Conservation (phyloP, 2,329 filamentous ascomycete species). For the Bipolaris oryzae region DNA sequence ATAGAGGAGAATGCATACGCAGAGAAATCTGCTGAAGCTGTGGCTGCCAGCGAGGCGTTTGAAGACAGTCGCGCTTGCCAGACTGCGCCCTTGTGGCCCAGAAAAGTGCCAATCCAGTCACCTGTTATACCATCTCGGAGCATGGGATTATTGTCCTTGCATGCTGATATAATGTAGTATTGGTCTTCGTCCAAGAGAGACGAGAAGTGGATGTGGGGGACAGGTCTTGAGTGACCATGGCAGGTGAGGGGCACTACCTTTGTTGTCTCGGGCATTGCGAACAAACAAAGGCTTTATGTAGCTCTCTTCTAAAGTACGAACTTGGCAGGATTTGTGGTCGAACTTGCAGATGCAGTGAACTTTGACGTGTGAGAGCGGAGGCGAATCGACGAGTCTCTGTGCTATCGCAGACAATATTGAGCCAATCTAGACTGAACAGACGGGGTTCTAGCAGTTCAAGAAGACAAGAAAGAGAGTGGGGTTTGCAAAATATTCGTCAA, state of each 20-base stretch:
- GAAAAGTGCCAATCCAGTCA: conserved; percentile 82
- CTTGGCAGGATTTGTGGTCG: not conserved
- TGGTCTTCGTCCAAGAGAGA: conserved; percentile 79
- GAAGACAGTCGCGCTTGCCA: conserved; percentile 93
- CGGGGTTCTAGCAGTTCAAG: not conserved
- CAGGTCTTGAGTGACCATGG: conserved; percentile 90
- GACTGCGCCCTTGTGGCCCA: conserved; percentile 97
- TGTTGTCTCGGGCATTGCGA: conserved; percentile 49
- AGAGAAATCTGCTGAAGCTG: conserved; percentile 94
- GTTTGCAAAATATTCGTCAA: conserved; percentile 33
- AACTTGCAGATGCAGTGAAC: conserved; percentile 20
- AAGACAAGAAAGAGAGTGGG: conserved; percentile 23
- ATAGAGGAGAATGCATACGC: conserved; percentile 63
- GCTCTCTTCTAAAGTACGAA: not conserved
- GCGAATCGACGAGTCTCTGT: conserved; percentile 8
- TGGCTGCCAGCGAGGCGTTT: conserved; percentile 86
- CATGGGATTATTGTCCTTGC: conserved; percentile 99
- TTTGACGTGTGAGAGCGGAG: conserved; percentile 13
- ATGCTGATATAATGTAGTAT: conserved; percentile 92
- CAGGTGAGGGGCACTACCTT: conserved; percentile 87
- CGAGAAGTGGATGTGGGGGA: conserved; percentile 91
- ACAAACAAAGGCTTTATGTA: conserved; percentile 6
- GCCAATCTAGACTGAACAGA: conserved; percentile 3
- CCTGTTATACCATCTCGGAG: conserved; percentile 94
- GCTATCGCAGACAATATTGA: conserved; percentile 11